Percentiles rank a stretch among this genome's conserved stretches.
Evolutionary conservation across 164 flowering plant genomes (phyloP).

Genomic region (Liriodendron chinense): DNA sequence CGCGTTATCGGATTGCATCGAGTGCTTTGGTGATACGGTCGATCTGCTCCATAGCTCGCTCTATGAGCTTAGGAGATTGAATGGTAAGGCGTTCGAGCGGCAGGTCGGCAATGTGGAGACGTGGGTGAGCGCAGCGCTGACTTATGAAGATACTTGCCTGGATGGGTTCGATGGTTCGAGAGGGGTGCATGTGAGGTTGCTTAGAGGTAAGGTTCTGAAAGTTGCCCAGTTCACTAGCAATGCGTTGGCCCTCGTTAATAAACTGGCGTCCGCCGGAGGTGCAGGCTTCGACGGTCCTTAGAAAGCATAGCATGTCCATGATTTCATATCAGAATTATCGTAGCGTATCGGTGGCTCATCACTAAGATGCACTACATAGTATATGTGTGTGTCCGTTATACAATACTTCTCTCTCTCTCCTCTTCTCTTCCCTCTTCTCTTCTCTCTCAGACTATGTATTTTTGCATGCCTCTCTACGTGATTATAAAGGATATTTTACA

Average conservation of each 20-base stretch:
- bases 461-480: too few relatives aligned
- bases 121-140: conserved; percentile 75
- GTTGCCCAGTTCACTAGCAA: conserved; percentile 55
- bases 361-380: too few relatives aligned
- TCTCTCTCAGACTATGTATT: too few relatives aligned
- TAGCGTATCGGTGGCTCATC: too few relatives aligned
- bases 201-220: conserved; percentile 32
- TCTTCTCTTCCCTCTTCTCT: too few relatives aligned
- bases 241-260: conserved; percentile 65
- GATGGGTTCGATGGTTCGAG: conserved; percentile 52
- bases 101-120: conserved; percentile 61
- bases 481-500: too few relatives aligned
- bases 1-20: conserved; percentile 64
- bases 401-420: too few relatives aligned
- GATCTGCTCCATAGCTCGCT: conserved; percentile 56
- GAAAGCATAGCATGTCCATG: too few relatives aligned
- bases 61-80: conserved; percentile 45
- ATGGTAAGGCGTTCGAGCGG: conserved; percentile 21
- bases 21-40: conserved; percentile 45
- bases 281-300: background rate
- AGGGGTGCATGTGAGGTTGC: too few relatives aligned
- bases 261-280: conserved; percentile 48
- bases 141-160: conserved; percentile 64
- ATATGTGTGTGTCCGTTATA: too few relatives aligned
- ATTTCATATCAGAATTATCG: too few relatives aligned